These are phyloP conservation scores for Salix arbutifolia DNA, from an alignment of 345 rosid genomes.

Conservation along the genomic window DNA sequence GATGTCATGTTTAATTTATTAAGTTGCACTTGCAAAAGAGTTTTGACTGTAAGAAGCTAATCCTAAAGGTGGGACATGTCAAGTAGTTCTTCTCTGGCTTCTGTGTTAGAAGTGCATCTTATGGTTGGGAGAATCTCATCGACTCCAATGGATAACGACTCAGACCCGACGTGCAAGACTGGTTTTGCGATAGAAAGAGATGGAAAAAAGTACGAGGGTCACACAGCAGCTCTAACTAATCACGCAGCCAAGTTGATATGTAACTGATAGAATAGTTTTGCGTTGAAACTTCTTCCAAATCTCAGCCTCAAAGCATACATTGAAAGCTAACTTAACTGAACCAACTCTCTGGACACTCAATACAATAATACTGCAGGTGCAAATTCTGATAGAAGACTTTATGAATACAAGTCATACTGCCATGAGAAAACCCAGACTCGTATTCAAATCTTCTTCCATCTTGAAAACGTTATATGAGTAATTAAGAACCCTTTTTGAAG, in stretches of 20 bases:
- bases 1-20: neutral
- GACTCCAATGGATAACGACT: neutral
- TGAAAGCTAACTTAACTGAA: neutral
- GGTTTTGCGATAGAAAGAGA: neutral
- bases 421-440: neutral
- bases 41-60: neutral
- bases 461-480: neutral
- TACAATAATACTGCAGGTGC: neutral
- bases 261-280: neutral
- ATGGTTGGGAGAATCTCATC: neutral
- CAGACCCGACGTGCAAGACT: neutral
- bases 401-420: slow-evolving; percentile 10
- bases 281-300: neutral
- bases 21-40: neutral
- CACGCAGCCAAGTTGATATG: neutral
- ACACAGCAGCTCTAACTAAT: neutral
- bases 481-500: slow-evolving; percentile 10
- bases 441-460: slow-evolving; percentile 18
- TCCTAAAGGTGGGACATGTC: neutral
- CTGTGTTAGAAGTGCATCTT: neutral
- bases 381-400: slow-evolving; percentile 7
- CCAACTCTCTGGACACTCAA: slow-evolving; percentile 2
- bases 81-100: neutral
- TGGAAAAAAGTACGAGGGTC: neutral
- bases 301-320: neutral